Base-by-base conservation (phyloP, 345 rosid species). In the Citrus reticulata region DNA sequence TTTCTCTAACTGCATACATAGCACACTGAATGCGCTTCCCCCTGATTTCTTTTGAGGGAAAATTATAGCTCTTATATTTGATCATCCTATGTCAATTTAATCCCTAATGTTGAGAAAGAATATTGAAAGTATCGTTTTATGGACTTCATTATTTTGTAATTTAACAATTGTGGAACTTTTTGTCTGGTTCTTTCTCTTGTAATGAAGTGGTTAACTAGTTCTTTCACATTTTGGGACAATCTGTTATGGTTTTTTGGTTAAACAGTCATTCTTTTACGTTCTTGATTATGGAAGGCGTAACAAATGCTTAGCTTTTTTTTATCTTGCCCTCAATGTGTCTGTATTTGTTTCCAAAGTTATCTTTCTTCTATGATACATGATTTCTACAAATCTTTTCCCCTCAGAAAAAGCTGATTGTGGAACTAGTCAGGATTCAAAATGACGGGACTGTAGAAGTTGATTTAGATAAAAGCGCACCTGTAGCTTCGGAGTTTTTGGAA, bases 361-460 rank as follows among this genome's bases (percentile, higher is more conserved):
- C 51, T 78, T 78, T 51, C 55, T 37, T 24, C 9, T 16, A 20
- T 35, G 70, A 58, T 77, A 39, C 25, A 16, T 76, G 39, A 39
- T 58, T 81, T 71, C 68, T 80, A 46, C 69, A 55, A 19, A 55
- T 75, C 29, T 46, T 70, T 68, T 49, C 77, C 62, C 79, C 55
- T 77, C 91, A 96, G 99, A 87, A 90, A 80, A 91, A 93, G 79
- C 90, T 96, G 65, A 90, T 93, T 81, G 90, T 91, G 72, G 92
- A 96, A 85, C 88, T 96, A 66, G 93, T 96, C 78, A 91, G 86
- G 82, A 91, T 93, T 81, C 98, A 96, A 90, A 93, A 90, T 73
- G 97, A 96, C 49, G 99, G 99, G 77, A 96, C 97, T 0, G 98
- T 96, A 72, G 97, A 90, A 85, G 98, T 96, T 79, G 97, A 95